Percentiles rank a stretch among this genome's conserved stretches.
phyloP scores from a whole-genome alignment of 768 basidiomycete genomes.

The Podaxis carcinomalis region DNA sequence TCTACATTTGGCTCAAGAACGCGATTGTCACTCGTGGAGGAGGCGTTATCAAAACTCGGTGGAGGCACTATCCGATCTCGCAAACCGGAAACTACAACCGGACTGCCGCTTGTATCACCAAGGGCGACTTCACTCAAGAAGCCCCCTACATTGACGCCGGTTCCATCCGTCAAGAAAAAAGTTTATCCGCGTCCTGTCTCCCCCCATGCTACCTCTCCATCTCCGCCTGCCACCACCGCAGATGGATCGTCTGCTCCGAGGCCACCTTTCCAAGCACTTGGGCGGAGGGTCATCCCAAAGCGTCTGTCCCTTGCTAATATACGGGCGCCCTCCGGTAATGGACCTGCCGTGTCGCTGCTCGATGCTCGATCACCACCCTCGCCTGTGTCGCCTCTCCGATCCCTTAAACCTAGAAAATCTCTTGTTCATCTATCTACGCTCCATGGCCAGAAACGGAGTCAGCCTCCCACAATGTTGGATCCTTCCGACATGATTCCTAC shows the following conservation, averaged over 20 bases:
- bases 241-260: conserved; percentile 9
- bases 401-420: conserved; percentile 11
- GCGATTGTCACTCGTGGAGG: conserved; percentile 41
- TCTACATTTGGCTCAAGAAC: conserved; percentile 59
- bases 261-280: not conserved
- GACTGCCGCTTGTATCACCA: not conserved
- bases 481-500: not conserved
- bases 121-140: conserved; percentile 2
- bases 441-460: not conserved
- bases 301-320: conserved; percentile 1
- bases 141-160: conserved; percentile 1
- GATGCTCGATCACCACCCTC: conserved; percentile 6
- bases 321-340: not conserved
- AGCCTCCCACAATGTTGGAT: not conserved
- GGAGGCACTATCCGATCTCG: conserved; percentile 21
- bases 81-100: not conserved
- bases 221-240: conserved; percentile 4
- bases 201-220: conserved; percentile 1
- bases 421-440: conserved; percentile 9
- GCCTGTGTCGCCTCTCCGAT: conserved; percentile 5
- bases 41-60: conserved; percentile 38
- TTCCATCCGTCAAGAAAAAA: conserved; percentile 13
- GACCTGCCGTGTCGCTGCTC: conserved; percentile 1
- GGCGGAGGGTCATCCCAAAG: not conserved
- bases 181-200: conserved; percentile 15